Percentiles rank a stretch among this genome's conserved stretches.
These are phyloP conservation scores for Verticillium longisporum DNA, from an alignment of 2,329 filamentous ascomycete species.

Conservation along the genomic window DNA sequence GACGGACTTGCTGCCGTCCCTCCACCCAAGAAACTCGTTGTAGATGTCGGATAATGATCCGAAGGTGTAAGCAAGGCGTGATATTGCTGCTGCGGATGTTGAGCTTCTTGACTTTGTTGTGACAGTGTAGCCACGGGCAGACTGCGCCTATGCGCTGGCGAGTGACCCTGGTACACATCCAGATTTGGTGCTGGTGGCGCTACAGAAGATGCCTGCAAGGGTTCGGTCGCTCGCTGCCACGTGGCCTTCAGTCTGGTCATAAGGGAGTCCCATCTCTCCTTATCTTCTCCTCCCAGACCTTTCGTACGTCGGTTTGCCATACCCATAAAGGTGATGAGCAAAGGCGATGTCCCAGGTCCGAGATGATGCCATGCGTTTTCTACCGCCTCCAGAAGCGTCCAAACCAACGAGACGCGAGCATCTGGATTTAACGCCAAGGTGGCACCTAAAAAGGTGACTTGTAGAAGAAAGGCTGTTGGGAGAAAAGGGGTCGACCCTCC, in stretches of 20 bases:
- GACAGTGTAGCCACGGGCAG: not conserved
- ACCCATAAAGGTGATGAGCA: slow-evolving; percentile 25
- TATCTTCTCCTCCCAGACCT: slow-evolving; percentile 25
- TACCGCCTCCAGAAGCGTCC: slow-evolving; percentile 26
- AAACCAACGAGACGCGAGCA: slow-evolving; percentile 25
- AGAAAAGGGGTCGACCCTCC: slow-evolving; percentile 24
- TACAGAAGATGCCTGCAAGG: not conserved
- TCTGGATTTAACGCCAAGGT: slow-evolving; percentile 24
- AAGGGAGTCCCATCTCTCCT: slow-evolving; percentile 21
- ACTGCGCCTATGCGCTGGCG: not conserved
- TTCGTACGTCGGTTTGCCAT: slow-evolving; percentile 23
- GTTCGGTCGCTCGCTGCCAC: slow-evolving; percentile 14
- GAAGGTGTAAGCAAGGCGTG: not conserved
- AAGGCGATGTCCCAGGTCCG: slow-evolving; percentile 25
- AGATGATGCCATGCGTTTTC: slow-evolving; percentile 20
- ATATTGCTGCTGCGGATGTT: not conserved
- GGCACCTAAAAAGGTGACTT: slow-evolving; percentile 28
- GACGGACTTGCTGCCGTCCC: slow-evolving; percentile 9
- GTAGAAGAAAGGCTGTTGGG: slow-evolving; percentile 28
- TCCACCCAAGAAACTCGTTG: not conserved
- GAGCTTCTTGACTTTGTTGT: not conserved
- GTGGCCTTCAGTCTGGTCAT: slow-evolving; percentile 18
- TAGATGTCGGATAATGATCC: not conserved
- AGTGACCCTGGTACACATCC: not conserved
- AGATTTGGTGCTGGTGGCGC: not conserved